Evolutionary conservation across 768 basidiomycete species (phyloP), one percentile per base, ranked within the genome.

Genomic region (Tubosaeta sp.): DNA sequence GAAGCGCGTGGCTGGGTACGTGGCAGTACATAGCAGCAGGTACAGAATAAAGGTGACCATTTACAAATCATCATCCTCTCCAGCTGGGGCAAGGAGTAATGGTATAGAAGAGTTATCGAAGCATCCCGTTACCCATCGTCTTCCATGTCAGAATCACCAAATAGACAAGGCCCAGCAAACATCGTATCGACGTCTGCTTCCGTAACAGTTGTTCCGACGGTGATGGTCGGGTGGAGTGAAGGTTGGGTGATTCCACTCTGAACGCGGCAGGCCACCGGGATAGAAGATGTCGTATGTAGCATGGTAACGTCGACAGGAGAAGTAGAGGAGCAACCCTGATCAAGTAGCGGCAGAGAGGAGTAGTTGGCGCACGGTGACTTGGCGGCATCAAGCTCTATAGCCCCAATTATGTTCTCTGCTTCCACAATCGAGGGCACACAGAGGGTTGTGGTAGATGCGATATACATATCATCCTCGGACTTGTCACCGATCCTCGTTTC

Each of bases 141-240:
- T 19, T 62, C 66, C 43, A 63, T 31, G 46, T 68, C 66, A 38
- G 66, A 70, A 16, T 68, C 66, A 46, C 49, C 53, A 50, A 68
- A 68, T 22, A 68, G 58, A 53, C 66, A 65, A 12, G 66, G 66
- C 19, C 66, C 68, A 13, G 56, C 55, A 33, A 59, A 62, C 5
- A 38, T 45, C 41, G 48, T 27, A 26, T 59, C 56, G 5, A 34
- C 17, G 25, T 54, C 54, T 17, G 33, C 32, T 34, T 43, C 48
- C 11, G 19, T 22, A 16, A 38, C 8, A 4, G 43, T 44, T 32
- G 27, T 35, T n/a, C 37, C 46, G 8, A 29, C 37, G n/a, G 37
- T 2, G 12, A 14, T 32, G 10, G 32, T 16, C 26, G 34, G 16
- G 11, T 46, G 42, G 26, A 32, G 19, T 6, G 38, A 43, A 29